These are phyloP conservation scores for Phytopythium helicoides DNA, from an alignment of 352 stramenopile species.

Conservation along the genomic window DNA sequence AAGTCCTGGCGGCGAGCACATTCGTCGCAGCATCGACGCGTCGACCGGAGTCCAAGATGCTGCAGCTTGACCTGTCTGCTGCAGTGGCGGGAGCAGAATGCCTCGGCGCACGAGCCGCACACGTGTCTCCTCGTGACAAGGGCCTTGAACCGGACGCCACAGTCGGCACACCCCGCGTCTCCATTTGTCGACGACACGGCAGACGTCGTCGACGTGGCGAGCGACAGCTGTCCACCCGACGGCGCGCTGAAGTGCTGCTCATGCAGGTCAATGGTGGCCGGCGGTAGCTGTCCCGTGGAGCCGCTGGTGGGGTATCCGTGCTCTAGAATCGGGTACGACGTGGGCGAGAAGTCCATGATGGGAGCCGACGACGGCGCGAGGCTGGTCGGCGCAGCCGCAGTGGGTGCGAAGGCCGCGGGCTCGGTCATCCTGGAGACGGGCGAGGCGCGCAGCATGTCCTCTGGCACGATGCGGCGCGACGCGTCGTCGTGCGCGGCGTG, in stretches of 20 bases:
- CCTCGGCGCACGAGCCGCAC: constrained; percentile 52
- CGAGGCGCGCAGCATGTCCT: constrained; percentile 35
- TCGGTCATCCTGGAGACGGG: constrained; percentile 1
- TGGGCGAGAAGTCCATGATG: constrained; percentile 4
- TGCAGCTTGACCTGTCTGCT: constrained; percentile 41
- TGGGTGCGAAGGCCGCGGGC: constrained; percentile 1
- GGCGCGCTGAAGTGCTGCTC: not conserved
- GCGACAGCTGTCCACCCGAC: not conserved
- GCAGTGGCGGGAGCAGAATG: constrained; percentile 68
- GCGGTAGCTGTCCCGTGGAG: constrained; percentile 3
- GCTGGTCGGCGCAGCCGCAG: constrained; percentile 1
- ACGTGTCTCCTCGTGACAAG: constrained; percentile 45
- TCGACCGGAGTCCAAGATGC: constrained; percentile 31
- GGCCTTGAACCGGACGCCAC: constrained; percentile 48
- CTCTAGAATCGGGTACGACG: constrained; percentile 3
- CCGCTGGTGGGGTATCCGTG: constrained; percentile 4
- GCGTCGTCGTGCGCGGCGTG: constrained; percentile 17
- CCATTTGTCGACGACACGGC: constrained; percentile 10
- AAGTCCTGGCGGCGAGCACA: constrained; percentile 64
- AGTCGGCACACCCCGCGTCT: constrained; percentile 43
- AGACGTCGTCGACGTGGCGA: constrained; percentile 12
- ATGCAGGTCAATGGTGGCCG: not conserved
- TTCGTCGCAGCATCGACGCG: constrained; percentile 44
- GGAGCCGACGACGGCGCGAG: constrained; percentile 12
- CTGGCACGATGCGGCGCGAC: constrained; percentile 45